Conservation (phyloP, 148 eudicot species). For the Nepenthes mirabilis region DNA sequence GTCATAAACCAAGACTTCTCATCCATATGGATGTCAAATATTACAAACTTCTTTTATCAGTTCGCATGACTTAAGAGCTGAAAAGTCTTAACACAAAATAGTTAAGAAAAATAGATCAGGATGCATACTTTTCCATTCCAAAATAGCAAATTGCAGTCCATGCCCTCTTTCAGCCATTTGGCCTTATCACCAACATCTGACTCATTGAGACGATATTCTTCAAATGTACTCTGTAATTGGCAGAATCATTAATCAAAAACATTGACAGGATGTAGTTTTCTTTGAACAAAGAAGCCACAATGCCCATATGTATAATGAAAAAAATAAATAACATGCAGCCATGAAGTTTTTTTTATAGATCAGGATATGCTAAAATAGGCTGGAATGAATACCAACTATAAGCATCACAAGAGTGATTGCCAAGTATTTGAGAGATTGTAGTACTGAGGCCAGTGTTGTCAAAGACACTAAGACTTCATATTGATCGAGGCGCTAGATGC, state of each 20-base stretch:
- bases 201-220: slow-evolving; percentile 34
- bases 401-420: too few relatives aligned
- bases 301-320: background rate
- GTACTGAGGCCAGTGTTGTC: too few relatives aligned
- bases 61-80: background rate
- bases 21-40: too few relatives aligned
- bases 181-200: slow-evolving; percentile 28
- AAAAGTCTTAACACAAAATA: background rate
- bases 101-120: background rate
- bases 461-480: too few relatives aligned
- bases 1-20: too few relatives aligned
- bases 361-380: too few relatives aligned
- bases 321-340: too few relatives aligned
- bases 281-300: background rate
- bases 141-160: slow-evolving; percentile 38
- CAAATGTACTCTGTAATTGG: slow-evolving; percentile 22
- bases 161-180: slow-evolving; percentile 45
- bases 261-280: background rate
- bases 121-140: slow-evolving; percentile 30
- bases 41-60: too few relatives aligned
- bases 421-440: too few relatives aligned
- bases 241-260: background rate
- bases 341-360: too few relatives aligned
- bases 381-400: too few relatives aligned
- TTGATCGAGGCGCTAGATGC: too few relatives aligned